phyloP scores from a whole-genome alignment of 441 rosid genomes.

The Populus hybrid region DNA sequence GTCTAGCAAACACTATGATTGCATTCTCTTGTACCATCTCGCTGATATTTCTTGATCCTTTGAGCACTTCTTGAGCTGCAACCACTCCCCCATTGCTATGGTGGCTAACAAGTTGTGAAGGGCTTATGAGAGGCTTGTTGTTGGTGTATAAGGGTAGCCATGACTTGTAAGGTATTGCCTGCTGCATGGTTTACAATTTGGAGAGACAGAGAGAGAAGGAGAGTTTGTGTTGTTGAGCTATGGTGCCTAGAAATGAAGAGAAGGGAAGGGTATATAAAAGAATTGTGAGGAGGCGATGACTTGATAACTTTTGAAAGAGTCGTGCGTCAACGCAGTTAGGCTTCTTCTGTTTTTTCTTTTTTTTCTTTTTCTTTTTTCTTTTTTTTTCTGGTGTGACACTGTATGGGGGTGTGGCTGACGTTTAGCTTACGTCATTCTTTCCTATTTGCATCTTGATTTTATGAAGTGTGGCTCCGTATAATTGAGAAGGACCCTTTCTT shows the following conservation, averaged over 20 bases:
- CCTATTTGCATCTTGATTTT: neutral
- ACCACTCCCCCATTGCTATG: neutral
- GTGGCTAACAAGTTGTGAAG: conserved; percentile 1
- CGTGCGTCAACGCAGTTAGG: conserved; percentile 37
- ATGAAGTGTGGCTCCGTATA: neutral
- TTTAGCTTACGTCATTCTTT: conserved; percentile 7
- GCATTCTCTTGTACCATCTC: conserved; percentile 69
- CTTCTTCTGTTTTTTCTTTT: too few relatives aligned
- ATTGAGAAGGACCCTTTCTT: neutral
- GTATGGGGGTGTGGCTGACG: conserved; percentile 27
- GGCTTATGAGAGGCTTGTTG: conserved; percentile 7
- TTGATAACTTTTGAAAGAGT: conserved; percentile 17
- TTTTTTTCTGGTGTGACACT: conserved; percentile 20
- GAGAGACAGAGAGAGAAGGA: neutral
- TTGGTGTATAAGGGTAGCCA: conserved; percentile 35
- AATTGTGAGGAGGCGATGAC: neutral
- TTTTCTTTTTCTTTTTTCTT: too few relatives aligned
- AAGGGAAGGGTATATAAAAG: neutral
- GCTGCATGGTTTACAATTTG: conserved; percentile 46
- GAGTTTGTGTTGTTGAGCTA: neutral
- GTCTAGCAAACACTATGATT: conserved; percentile 63
- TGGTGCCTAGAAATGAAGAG: neutral
- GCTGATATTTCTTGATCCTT: conserved; percentile 21
- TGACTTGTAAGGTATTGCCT: conserved; percentile 64
- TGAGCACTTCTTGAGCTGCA: neutral